Conservation (phyloP, 83 land plant genomes). For the Picea abies region DNA sequence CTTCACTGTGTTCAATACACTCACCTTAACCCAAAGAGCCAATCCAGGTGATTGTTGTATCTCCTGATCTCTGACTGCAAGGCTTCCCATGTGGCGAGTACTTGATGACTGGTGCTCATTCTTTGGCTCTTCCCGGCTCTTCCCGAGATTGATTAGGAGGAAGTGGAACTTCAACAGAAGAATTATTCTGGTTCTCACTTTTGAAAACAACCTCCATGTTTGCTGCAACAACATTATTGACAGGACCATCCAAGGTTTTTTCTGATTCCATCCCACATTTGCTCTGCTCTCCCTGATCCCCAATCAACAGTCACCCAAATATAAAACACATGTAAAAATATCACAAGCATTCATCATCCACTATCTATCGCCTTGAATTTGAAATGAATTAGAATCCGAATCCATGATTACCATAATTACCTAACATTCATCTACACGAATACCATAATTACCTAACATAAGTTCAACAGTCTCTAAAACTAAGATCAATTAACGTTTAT, state of each 20-base stretch:
- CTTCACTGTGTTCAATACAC: neutral
- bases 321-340: neutral
- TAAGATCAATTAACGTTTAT: neutral
- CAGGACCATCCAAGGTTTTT: neutral
- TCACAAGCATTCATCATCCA: too few relatives aligned
- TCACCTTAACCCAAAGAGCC: constrained; percentile 11
- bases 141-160: neutral
- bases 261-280: constrained; percentile 4
- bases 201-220: neutral
- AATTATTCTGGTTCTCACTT: neutral
- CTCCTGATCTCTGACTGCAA: neutral
- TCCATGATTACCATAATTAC: neutral
- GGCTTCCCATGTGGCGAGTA: neutral
- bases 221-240: neutral
- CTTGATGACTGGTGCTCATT: neutral
- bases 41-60: neutral
- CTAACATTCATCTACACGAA: neutral
- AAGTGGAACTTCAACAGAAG: neutral
- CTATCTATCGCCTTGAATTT: neutral
- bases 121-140: neutral
- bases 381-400: neutral
- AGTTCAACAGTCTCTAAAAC: neutral
- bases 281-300: neutral
- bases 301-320: neutral
- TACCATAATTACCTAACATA: neutral